phyloP scores from a whole-genome alignment of 768 basidiomycete genomes.

The Solioccasus polychromus region DNA sequence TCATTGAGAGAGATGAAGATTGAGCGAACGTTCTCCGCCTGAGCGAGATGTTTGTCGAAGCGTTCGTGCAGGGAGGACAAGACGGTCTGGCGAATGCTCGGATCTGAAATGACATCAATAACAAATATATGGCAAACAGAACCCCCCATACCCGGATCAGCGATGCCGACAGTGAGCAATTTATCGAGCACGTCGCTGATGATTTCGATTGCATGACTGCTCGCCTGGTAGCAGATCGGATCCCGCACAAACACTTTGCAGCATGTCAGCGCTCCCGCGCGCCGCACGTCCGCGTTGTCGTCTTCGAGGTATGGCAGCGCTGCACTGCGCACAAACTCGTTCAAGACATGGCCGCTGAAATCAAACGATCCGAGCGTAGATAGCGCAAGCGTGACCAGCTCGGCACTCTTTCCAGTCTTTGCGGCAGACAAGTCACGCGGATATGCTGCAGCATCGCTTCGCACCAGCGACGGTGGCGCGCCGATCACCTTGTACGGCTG shows the following conservation, averaged over 20 bases:
- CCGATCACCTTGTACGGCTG: conserved; percentile 87
- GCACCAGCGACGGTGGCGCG: conserved; percentile 63
- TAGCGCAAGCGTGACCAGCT: conserved; percentile 78
- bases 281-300: conserved; percentile 82
- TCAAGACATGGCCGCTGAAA: conserved; percentile 93
- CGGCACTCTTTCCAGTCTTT: conserved; percentile 59
- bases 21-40: conserved; percentile 97
- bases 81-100: conserved; percentile 82
- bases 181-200: conserved; percentile 99
- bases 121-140: conserved; percentile 1
- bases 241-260: conserved; percentile 90
- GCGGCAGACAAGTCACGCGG: conserved; percentile 53
- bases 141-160: conserved; percentile 75
- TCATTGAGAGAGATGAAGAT: conserved; percentile 97
- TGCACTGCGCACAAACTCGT: conserved; percentile 91
- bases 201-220: conserved; percentile 93
- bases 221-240: conserved; percentile 94
- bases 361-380: conserved; percentile 88
- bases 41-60: conserved; percentile 95
- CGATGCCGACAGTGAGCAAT: conserved; percentile 89
- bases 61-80: conserved; percentile 84
- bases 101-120: conserved; percentile 39
- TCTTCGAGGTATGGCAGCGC: conserved; percentile 94
- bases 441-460: conserved; percentile 48
- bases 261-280: conserved; percentile 88